Evolutionary conservation across 257 asterid species (phyloP), one percentile per base, ranked within the genome.

Genomic region (Paraleonurus japonicus): DNA sequence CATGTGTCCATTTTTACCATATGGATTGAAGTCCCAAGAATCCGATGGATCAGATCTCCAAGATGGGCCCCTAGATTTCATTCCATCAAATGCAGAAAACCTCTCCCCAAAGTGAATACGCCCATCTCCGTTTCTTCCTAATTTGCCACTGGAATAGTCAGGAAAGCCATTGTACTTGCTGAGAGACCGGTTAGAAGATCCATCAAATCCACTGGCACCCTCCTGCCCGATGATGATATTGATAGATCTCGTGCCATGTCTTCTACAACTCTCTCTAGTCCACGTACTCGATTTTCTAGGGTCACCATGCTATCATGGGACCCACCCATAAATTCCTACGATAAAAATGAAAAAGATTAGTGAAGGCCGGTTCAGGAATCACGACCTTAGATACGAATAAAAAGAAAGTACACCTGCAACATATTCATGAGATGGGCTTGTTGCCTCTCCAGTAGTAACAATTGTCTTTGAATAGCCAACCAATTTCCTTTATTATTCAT

Each of bases 271-370:
- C 99, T 87, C 88, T 95, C 99, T 26, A 95, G 97, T 59, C 99
- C 97, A 45, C 94, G 80, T 9, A 95, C 98, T 79, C 99, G 87
- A 72, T 86, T 87, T 80, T 92, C 99, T 12, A 95, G 88, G 61
- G 99, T 90, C 78, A 92, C 74, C 99, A 95, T 95, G 89, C 90
- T 90, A 53, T 89, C 91, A 73, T 90, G 99, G 55, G 98, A 95
- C 60, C 99, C 96, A 22, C 99, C 97, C 98, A 95, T 95, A 82
- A 92, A 92, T 68, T 92, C 98, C 97, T 95, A 82, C 72, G 72
- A 58, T 35, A 67, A 65, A 79, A 76, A 70, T 55, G 72, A 43
- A 12, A 64, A 27, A 4, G 17, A 54, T 81, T 35, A 65, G 72
- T 16, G 17, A 74, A 71, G 57, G 71, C 72, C 26, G 57, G 69